These are phyloP conservation scores for Fusarium veterinarium DNA, from an alignment of 2,329 filamentous ascomycete genomes.

Conservation along the genomic window DNA sequence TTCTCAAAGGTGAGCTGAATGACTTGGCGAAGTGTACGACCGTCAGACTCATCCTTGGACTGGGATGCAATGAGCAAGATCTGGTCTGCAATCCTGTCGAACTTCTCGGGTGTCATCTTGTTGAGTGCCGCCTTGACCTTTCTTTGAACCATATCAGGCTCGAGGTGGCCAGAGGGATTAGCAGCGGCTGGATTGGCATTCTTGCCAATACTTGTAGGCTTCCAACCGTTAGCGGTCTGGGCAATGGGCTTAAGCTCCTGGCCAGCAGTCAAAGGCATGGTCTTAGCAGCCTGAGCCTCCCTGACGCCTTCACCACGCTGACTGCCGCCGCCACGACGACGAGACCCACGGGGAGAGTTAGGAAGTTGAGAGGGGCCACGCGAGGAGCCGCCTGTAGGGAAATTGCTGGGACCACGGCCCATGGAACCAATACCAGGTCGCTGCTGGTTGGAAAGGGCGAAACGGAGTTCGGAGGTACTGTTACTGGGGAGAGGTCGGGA, in stretches of 20 bases:
- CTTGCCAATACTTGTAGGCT: constrained; percentile 77
- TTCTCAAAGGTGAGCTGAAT: constrained; percentile 99
- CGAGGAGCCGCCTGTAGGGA: constrained; percentile 74
- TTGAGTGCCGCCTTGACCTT: constrained; percentile 99
- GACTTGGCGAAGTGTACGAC: constrained; percentile 93
- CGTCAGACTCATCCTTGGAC: constrained; percentile 94
- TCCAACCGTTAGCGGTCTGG: constrained; percentile 84
- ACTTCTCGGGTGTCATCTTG: constrained; percentile 99
- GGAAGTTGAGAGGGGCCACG: constrained; percentile 47
- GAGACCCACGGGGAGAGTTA: constrained; percentile 69
- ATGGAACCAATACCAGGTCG: constrained; percentile 51
- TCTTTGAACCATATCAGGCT: constrained; percentile 93
- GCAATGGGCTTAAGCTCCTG: constrained; percentile 84
- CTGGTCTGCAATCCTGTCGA: constrained; percentile 93
- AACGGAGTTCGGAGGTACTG: constrained; percentile 82
- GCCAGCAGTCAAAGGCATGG: constrained; percentile 90
- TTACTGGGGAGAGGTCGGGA: constrained; percentile 74
- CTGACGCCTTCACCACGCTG: constrained; percentile 68
- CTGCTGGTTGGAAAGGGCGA: constrained; percentile 67
- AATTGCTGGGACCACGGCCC: constrained; percentile 61
- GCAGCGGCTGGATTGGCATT: constrained; percentile 52
- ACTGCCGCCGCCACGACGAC: constrained; percentile 57
- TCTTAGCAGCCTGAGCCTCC: constrained; percentile 80
- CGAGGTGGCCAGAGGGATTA: constrained; percentile 70
- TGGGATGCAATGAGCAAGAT: constrained; percentile 93